Evolutionary conservation across 140 eudicot genomes (phyloP).

Genomic region (Anethum foeniculum): DNA sequence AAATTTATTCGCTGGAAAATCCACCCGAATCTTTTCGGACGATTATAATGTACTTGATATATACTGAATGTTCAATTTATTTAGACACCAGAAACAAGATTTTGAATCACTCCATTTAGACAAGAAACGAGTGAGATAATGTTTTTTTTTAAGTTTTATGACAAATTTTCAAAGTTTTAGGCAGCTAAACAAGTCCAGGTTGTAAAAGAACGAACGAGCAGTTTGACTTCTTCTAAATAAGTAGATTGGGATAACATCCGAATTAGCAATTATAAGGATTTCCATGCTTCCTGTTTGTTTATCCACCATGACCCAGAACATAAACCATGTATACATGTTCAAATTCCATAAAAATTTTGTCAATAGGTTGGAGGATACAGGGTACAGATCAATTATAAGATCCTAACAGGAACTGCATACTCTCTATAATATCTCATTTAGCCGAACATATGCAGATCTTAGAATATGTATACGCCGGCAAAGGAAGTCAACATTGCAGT

Average conservation of each 20-base stretch:
- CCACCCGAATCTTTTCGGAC: not conserved
- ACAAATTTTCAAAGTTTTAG: not conserved
- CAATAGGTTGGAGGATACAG: not conserved
- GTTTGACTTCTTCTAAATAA: too few relatives aligned
- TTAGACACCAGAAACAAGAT: not conserved
- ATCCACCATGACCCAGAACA: not conserved
- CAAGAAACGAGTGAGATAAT: not conserved
- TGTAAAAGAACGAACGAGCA: too few relatives aligned
- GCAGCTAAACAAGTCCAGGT: not conserved
- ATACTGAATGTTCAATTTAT: not conserved
- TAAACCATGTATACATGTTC: not conserved
- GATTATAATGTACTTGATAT: not conserved
- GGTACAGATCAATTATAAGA: not conserved
- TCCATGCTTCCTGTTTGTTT: not conserved
- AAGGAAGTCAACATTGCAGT: conserved; percentile 64
- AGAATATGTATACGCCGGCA: conserved; percentile 53
- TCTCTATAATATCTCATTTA: conserved; percentile 12
- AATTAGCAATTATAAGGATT: not conserved
- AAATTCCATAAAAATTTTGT: not conserved
- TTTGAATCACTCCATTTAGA: not conserved
- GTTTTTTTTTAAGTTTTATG: too few relatives aligned
- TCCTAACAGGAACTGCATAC: not conserved
- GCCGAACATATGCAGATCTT: conserved; percentile 8
- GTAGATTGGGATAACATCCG: not conserved
- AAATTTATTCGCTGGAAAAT: too few relatives aligned